A percentile compares a stretch with the other conserved stretches of the same genome.
Conservation (phyloP, 805 yeast species). For the Yamadazyma paraphyllophila region DNA sequence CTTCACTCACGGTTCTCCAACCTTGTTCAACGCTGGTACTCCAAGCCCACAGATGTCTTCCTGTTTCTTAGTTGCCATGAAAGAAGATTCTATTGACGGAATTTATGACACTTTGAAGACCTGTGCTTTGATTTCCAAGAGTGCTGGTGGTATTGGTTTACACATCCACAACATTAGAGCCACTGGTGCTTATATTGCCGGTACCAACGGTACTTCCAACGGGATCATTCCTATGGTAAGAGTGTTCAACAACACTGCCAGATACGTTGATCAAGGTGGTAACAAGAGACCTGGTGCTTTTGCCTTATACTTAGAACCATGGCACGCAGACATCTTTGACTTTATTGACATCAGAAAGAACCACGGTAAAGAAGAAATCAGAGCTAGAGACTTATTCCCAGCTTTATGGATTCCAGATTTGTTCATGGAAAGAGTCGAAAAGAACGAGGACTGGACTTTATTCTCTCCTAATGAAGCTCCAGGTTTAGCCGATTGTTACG, state of each 20-base stretch:
- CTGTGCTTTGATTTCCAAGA: slow-evolving; percentile 59
- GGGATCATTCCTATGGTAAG: slow-evolving; percentile 64
- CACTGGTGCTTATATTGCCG: slow-evolving; percentile 60
- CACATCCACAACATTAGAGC: slow-evolving; percentile 60
- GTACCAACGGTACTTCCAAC: slow-evolving; percentile 62
- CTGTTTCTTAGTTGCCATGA: slow-evolving; percentile 62
- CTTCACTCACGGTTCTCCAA: slow-evolving; percentile 63
- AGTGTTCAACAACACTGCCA: slow-evolving; percentile 61
- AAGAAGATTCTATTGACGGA: slow-evolving; percentile 63
- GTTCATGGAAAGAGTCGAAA: slow-evolving; percentile 60
- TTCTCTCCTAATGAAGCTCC: slow-evolving; percentile 61
- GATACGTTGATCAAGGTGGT: slow-evolving; percentile 66
- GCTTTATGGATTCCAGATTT: slow-evolving; percentile 64
- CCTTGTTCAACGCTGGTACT: slow-evolving; percentile 62
- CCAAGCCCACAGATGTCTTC: slow-evolving; percentile 61
- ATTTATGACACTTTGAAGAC: slow-evolving; percentile 60
- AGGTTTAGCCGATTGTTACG: slow-evolving; percentile 53
- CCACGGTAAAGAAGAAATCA: slow-evolving; percentile 62
- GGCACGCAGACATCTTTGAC: slow-evolving; percentile 62
- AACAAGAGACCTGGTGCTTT: slow-evolving; percentile 66
- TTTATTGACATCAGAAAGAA: slow-evolving; percentile 59
- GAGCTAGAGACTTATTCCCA: slow-evolving; percentile 63
- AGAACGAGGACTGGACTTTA: slow-evolving; percentile 54
- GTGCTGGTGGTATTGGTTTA: slow-evolving; percentile 64
- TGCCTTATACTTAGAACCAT: slow-evolving; percentile 60